phyloP scores from a whole-genome alignment of 352 stramenopile genomes.

The Pythium rishiriense region DNA sequence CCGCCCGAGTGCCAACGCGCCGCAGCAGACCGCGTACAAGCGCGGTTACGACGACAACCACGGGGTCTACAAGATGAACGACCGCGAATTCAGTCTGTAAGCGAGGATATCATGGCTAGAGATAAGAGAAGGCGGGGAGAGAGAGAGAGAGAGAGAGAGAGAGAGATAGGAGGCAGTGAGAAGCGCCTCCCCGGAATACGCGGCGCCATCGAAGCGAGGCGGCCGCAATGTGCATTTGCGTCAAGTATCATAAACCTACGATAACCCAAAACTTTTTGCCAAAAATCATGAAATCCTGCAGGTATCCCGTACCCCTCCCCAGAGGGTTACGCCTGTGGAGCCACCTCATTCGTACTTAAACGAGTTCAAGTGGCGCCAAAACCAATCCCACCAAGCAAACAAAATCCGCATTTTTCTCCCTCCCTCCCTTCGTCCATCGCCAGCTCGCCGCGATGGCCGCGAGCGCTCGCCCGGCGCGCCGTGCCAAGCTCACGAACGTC shows the following conservation, averaged over 20 bases:
- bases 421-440: no score
- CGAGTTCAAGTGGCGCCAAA: constrained; percentile 21
- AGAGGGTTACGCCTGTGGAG: neutral
- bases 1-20: constrained; percentile 11
- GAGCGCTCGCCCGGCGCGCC: constrained; percentile 46
- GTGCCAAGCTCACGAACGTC: constrained; percentile 72
- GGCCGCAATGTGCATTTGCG: constrained; percentile 3
- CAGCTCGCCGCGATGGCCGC: neutral
- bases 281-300: constrained; percentile 8
- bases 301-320: neutral
- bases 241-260: constrained; percentile 23
- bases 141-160: neutral
- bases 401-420: no score
- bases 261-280: neutral
- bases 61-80: constrained; percentile 30
- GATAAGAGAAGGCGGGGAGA: neutral
- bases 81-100: constrained; percentile 31
- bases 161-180: neutral
- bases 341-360: constrained; percentile 16
- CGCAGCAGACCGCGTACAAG: constrained; percentile 20
- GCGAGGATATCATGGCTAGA: neutral
- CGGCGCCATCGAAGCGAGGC: constrained; percentile 10
- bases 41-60: constrained; percentile 20
- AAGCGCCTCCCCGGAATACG: constrained; percentile 5
- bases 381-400: neutral